phyloP scores from a whole-genome alignment of 441 rosid genomes.

The Sinapis alba region DNA sequence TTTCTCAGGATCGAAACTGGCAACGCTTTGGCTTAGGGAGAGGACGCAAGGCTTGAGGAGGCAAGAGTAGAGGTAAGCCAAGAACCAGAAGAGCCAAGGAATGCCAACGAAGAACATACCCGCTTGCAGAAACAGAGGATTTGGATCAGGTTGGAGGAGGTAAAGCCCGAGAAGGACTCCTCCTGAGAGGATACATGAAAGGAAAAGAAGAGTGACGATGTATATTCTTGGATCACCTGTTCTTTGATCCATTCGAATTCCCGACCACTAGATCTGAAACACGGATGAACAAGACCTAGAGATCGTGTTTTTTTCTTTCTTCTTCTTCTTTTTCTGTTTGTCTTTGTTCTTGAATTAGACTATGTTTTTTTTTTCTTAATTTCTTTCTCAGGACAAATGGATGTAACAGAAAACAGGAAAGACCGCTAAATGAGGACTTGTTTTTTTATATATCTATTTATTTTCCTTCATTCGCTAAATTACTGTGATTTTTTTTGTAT shows the following conservation, averaged over 20 bases:
- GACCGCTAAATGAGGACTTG: constrained; percentile 25
- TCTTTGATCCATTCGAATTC: constrained; percentile 47
- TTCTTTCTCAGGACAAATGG: constrained; percentile 19
- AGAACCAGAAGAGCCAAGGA: constrained; percentile 80
- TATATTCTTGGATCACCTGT: constrained; percentile 57
- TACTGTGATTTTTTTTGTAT: neutral
- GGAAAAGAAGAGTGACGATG: constrained; percentile 49
- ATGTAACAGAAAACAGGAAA: constrained; percentile 35
- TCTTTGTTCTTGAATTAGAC: constrained; percentile 13
- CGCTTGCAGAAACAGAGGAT: constrained; percentile 48
- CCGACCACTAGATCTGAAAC: constrained; percentile 14
- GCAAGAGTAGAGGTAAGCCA: constrained; percentile 55
- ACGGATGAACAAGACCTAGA: neutral
- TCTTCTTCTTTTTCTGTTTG: neutral
- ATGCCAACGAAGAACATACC: constrained; percentile 63
- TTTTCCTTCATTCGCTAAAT: neutral
- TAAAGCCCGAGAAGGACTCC: constrained; percentile 61
- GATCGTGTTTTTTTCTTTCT: neutral
- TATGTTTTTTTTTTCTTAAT: neutral
- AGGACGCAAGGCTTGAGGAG: constrained; percentile 39
- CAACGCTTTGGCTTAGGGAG: constrained; percentile 3
- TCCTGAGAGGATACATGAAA: constrained; percentile 54
- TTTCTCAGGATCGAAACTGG: constrained; percentile 26
- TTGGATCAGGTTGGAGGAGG: constrained; percentile 41
- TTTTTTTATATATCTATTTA: neutral